These are phyloP conservation scores for Dactylellina leptospora DNA, from an alignment of 2,329 filamentous ascomycete species.

Conservation along the genomic window DNA sequence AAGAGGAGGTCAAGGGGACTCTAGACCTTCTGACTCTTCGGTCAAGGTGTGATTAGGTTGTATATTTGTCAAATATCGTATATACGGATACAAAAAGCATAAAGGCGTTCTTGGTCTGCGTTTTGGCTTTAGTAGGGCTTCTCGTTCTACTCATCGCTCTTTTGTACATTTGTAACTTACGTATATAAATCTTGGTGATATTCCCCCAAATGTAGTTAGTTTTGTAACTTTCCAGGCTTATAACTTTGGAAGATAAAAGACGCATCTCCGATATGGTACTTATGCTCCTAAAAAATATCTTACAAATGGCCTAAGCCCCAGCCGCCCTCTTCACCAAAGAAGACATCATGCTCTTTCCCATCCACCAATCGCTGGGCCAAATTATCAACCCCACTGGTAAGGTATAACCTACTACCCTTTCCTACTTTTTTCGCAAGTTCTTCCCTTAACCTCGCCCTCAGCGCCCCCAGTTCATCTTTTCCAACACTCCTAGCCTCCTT, in stretches of 20 bases:
- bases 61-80: slow-evolving; percentile 22
- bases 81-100: slow-evolving; percentile 11
- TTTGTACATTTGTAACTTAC: not conserved
- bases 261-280: too few species aligned
- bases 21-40: slow-evolving; percentile 2
- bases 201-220: too few species aligned
- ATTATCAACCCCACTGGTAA: slow-evolving; percentile 45
- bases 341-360: slow-evolving; percentile 51
- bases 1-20: slow-evolving; percentile 19
- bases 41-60: slow-evolving; percentile 18
- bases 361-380: slow-evolving; percentile 45
- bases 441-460: slow-evolving; percentile 76
- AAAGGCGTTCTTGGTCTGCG: slow-evolving; percentile 5
- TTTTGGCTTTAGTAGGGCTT: not conserved
- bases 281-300: not conserved
- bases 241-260: too few species aligned
- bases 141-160: not conserved
- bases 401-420: slow-evolving; percentile 48
- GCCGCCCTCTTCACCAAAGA: slow-evolving; percentile 51
- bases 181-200: slow-evolving; percentile 4
- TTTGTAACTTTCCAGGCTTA: too few species aligned
- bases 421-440: slow-evolving; percentile 74
- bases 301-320: slow-evolving; percentile 44
- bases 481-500: slow-evolving; percentile 62
- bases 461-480: slow-evolving; percentile 75